phyloP scores from a whole-genome alignment of 345 rosid species.

The Turritis glabra region DNA sequence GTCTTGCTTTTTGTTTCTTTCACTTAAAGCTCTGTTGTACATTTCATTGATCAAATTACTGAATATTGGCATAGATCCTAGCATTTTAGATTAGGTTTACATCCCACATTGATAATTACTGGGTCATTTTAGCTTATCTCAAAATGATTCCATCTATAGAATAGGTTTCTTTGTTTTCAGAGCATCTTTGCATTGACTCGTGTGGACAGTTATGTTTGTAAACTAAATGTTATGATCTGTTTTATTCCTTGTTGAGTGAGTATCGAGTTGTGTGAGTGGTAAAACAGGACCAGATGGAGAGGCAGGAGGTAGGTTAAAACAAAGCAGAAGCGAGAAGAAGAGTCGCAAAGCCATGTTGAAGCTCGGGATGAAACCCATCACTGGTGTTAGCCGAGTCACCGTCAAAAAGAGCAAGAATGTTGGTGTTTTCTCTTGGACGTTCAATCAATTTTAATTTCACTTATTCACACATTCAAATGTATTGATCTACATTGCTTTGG shows the following conservation, averaged over 20 bases:
- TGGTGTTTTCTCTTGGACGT: conserved; percentile 17
- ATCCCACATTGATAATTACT: no score
- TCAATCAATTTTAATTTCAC: neutral
- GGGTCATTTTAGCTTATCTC: no score
- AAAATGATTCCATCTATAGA: neutral
- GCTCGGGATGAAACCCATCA: conserved; percentile 85
- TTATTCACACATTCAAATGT: neutral
- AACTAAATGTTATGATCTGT: neutral
- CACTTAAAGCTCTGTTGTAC: neutral
- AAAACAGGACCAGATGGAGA: conserved; percentile 55
- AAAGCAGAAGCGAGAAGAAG: conserved; percentile 93
- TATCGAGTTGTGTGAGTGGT: neutral
- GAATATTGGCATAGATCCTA: neutral
- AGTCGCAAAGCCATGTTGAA: conserved; percentile 92
- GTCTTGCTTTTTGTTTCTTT: neutral
- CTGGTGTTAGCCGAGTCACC: conserved; percentile 90
- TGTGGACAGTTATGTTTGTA: neutral
- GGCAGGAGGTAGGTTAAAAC: conserved; percentile 68
- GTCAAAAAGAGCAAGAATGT: conserved; percentile 91
- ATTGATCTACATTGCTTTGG: neutral
- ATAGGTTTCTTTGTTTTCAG: neutral
- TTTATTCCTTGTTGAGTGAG: neutral
- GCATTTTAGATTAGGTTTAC: neutral
- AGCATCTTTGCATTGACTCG: neutral
- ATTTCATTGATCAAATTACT: neutral